These are phyloP conservation scores for Paxillus involutus DNA, from an alignment of 768 basidiomycete genomes.

Conservation along the genomic window DNA sequence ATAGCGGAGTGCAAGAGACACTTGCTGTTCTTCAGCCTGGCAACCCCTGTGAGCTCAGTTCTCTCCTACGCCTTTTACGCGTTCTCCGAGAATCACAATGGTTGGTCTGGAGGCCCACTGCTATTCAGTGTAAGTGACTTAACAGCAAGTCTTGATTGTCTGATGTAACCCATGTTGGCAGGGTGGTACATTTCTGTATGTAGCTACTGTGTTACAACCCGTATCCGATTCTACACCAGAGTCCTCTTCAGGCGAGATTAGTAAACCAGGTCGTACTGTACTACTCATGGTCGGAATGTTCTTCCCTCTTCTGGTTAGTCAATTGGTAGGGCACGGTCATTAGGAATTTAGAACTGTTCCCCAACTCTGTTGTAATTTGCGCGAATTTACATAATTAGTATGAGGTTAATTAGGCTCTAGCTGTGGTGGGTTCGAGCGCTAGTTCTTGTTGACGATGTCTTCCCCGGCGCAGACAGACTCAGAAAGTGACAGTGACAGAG, in stretches of 20 bases:
- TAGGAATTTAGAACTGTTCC: constrained; percentile 3
- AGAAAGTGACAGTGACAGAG: constrained; percentile 25
- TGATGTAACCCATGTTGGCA: constrained; percentile 27
- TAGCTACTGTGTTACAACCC: constrained; percentile 87
- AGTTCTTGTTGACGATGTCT: constrained; percentile 17
- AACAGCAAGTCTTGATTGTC: background rate
- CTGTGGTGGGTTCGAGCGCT: background rate
- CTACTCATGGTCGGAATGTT: constrained; percentile 71
- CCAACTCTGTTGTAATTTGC: no score
- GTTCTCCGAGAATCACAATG: constrained; percentile 39
- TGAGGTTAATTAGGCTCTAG: no score
- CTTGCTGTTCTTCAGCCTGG: constrained; percentile 73
- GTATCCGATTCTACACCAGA: constrained; percentile 50
- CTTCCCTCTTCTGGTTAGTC: constrained; percentile 60
- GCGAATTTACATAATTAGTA: no score
- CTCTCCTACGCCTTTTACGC: constrained; percentile 70
- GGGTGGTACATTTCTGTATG: constrained; percentile 95
- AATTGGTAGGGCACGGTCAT: constrained; percentile 63
- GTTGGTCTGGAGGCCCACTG: constrained; percentile 74
- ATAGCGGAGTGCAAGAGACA: constrained; percentile 70
- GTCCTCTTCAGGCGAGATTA: constrained; percentile 39
- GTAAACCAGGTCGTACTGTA: constrained; percentile 44
- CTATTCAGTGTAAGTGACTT: constrained; percentile 71
- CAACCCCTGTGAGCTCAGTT: constrained; percentile 83
- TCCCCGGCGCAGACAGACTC: constrained; percentile 26